phyloP scores from a whole-genome alignment of 441 rosid species.

The Gossypium schwendimanii region DNA sequence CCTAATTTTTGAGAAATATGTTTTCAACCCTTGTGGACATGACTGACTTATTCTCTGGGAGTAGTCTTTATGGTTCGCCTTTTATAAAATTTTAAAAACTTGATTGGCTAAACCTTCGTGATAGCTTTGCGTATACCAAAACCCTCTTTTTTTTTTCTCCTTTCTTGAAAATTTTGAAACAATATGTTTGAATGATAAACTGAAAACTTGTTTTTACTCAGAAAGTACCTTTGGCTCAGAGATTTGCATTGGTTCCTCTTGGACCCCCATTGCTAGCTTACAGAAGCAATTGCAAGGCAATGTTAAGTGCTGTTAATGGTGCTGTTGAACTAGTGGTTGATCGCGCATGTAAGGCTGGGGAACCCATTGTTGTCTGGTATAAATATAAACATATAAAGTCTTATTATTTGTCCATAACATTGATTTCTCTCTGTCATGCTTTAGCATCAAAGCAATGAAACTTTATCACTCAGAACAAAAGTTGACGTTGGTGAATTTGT shows the following conservation, averaged over 20 bases:
- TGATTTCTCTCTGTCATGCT: conserved; percentile 14
- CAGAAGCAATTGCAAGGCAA: conserved; percentile 86
- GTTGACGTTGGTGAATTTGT: conserved; percentile 1
- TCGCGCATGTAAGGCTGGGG: conserved; percentile 78
- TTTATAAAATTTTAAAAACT: not conserved
- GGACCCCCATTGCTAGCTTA: conserved; percentile 94
- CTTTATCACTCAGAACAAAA: not conserved
- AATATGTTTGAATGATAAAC: conserved; percentile 14
- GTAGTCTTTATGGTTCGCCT: not conserved
- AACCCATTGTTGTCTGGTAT: conserved; percentile 82
- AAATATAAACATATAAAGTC: conserved; percentile 6
- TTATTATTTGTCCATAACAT: conserved; percentile 10
- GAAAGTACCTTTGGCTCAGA: conserved; percentile 91
- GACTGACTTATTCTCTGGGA: not conserved
- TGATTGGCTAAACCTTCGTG: not conserved
- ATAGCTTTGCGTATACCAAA: not conserved
- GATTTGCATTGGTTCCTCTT: conserved; percentile 96
- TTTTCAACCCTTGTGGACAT: not conserved
- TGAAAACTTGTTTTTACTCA: conserved; percentile 29
- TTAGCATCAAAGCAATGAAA: conserved; percentile 6
- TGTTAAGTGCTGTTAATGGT: conserved; percentile 74
- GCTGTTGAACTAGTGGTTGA: conserved; percentile 83
- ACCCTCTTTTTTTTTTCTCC: not conserved
- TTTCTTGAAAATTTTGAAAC: conserved; percentile 1
- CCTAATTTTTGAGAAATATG: not conserved